phyloP scores from a whole-genome alignment of 208 protist species.

The Trichomonas vaginalis region DNA sequence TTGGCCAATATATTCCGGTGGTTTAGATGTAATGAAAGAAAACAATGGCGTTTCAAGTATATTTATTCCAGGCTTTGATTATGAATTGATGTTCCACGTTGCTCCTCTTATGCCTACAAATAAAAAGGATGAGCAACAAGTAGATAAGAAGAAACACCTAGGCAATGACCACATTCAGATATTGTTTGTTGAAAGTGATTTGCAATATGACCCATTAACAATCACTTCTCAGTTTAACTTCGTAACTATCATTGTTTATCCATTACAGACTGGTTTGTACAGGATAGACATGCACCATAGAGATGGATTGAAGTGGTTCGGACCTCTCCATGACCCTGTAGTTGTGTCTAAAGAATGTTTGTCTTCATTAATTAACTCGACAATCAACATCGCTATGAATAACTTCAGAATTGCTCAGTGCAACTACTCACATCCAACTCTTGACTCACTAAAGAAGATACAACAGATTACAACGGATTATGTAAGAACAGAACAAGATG shows the following conservation, averaged over 20 bases:
- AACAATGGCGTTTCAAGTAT: not conserved
- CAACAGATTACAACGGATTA: not conserved
- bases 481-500: not conserved
- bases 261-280: conserved; percentile 48
- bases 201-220: conserved; percentile 48
- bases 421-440: not conserved
- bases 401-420: not conserved
- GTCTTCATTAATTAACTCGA: not conserved
- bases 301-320: conserved; percentile 36
- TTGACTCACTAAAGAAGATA: not conserved
- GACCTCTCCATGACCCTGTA: conserved; percentile 35
- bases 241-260: conserved; percentile 59
- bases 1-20: not conserved
- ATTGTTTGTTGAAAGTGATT: conserved; percentile 50
- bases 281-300: conserved; percentile 41
- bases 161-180: conserved; percentile 64
- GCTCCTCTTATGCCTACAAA: not conserved
- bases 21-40: not conserved
- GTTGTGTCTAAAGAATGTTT: not conserved
- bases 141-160: conserved; percentile 46
- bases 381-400: not conserved
- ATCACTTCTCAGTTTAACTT: conserved; percentile 58
- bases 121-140: not conserved
- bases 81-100: not conserved
- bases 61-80: not conserved